These are phyloP conservation scores for Neurospora discreta DNA, from an alignment of 495 filamentous ascomycete species.

Conservation along the genomic window DNA sequence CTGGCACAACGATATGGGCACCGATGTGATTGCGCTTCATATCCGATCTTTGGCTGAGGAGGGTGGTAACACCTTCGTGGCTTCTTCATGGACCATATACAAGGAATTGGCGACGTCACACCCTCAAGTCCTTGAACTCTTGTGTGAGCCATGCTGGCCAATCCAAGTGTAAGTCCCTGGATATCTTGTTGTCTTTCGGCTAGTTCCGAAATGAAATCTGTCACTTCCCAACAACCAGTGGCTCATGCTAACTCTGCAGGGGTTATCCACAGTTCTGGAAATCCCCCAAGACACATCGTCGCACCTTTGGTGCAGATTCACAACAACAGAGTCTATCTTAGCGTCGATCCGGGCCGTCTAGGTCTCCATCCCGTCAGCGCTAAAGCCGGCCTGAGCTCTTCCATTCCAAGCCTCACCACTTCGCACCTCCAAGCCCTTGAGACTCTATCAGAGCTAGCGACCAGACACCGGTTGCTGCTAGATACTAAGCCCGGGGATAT, in stretches of 20 bases:
- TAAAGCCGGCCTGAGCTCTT: background rate
- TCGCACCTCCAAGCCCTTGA: constrained; percentile 27
- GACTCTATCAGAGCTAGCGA: constrained; percentile 21
- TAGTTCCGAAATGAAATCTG: background rate
- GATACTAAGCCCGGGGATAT: constrained; percentile 48
- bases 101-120: constrained; percentile 23
- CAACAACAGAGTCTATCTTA: constrained; percentile 23
- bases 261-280: constrained; percentile 22
- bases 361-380: constrained; percentile 27
- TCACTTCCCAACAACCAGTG: background rate
- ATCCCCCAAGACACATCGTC: constrained; percentile 21
- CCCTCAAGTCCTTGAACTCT: constrained; percentile 20
- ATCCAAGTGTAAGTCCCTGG: constrained; percentile 29
- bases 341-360: constrained; percentile 32
- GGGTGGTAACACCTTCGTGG: constrained; percentile 32
- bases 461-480: constrained; percentile 26
- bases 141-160: constrained; percentile 27
- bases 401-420: constrained; percentile 22
- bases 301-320: constrained; percentile 28
- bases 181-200: background rate
- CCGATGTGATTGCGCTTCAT: constrained; percentile 32
- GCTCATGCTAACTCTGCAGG: background rate
- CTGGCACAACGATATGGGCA: constrained; percentile 36
- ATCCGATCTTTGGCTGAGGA: constrained; percentile 25
- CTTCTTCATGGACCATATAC: constrained; percentile 29